Conservation (phyloP, 257 asterid species). For the Rauvolfia tetraphylla region DNA sequence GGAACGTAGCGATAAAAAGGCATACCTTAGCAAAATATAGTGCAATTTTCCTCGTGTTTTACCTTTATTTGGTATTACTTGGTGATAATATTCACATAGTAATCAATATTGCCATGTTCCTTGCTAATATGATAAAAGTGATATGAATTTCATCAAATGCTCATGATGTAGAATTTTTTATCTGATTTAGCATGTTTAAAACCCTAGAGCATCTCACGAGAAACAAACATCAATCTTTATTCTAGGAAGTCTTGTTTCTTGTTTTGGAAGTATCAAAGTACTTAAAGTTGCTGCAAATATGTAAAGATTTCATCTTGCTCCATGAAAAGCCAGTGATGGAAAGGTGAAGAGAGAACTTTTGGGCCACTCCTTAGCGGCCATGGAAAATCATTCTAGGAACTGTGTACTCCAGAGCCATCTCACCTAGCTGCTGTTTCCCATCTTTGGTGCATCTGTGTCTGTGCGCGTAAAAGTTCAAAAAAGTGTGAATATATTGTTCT, state of each 20-base stretch:
- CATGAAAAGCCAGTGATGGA: not conserved
- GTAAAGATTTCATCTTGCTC: not conserved
- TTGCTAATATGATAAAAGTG: not conserved
- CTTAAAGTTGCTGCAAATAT: not conserved
- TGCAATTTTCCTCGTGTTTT: no score
- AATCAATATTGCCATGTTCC: not conserved
- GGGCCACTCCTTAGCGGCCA: not conserved
- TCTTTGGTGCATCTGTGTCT: not conserved
- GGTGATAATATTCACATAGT: not conserved
- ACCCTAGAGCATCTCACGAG: not conserved
- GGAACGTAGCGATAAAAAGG: no score
- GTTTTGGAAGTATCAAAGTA: not conserved
- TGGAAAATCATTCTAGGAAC: no score
- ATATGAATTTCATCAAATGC: not conserved
- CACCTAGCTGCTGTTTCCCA: not conserved
- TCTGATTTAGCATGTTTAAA: not conserved
- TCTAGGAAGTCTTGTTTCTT: no score
- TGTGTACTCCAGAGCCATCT: not conserved
- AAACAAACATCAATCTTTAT: not conserved
- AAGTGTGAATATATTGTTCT: not conserved
- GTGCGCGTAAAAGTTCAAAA: no score
- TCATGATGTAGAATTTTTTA: not conserved
- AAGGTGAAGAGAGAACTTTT: not conserved
- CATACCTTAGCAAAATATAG: no score
- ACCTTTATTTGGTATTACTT: no score